A percentile compares a stretch with the other conserved stretches of the same genome.
Conservation (phyloP, 1,284 basidiomycete species). For the Abortiporus biennis region DNA sequence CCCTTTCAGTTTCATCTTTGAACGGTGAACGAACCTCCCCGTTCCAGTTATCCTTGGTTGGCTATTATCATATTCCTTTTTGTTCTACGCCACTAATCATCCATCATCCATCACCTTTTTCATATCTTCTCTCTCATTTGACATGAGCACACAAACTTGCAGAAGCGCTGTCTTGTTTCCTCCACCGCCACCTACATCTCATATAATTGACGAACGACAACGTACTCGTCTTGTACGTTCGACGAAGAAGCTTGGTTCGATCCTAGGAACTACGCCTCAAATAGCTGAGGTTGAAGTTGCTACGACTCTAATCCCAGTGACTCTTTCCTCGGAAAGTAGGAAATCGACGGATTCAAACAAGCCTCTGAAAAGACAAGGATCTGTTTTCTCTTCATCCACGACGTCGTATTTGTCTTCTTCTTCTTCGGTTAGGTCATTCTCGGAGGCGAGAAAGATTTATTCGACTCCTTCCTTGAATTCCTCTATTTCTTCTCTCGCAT, state of each 20-base stretch:
- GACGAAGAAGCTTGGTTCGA: slow-evolving; percentile 45
- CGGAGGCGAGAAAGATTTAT: no score
- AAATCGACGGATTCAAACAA: neutral
- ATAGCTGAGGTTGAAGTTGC: slow-evolving; percentile 9
- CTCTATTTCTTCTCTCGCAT: slow-evolving; percentile 1
- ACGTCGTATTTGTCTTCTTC: slow-evolving; percentile 2
- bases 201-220: slow-evolving; percentile 37
- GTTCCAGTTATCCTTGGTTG: no score
- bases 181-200: slow-evolving; percentile 32
- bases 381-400: neutral
- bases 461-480: neutral
- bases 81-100: no score
- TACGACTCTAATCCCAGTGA: slow-evolving; percentile 18
- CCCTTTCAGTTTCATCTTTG: no score
- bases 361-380: neutral
- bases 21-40: no score
- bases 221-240: slow-evolving; percentile 46
- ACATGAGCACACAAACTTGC: no score
- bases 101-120: no score
- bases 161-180: neutral
- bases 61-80: no score
- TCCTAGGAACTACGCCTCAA: slow-evolving; percentile 45
- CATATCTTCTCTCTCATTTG: no score
- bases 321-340: slow-evolving; percentile 9
- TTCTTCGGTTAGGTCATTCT: neutral